These are phyloP conservation scores for Ormosia semicastrata DNA, from an alignment of 306 rosid species.

Conservation along the genomic window DNA sequence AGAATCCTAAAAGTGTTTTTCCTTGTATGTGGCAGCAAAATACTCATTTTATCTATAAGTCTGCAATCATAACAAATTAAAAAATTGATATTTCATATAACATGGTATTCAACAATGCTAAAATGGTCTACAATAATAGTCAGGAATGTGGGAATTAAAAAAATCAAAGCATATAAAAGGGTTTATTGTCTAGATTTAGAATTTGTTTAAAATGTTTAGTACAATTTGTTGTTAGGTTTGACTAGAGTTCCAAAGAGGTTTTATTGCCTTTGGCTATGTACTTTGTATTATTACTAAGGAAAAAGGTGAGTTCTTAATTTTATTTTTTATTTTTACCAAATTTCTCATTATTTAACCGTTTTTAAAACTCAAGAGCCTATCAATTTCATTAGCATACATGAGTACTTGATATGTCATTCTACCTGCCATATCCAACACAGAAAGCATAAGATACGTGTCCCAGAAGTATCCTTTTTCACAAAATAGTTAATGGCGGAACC, in stretches of 20 bases:
- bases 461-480: neutral
- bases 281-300: neutral
- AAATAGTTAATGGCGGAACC: too few species aligned
- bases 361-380: neutral
- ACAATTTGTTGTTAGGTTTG: neutral
- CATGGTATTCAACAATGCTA: neutral
- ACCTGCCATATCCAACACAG: neutral
- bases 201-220: neutral
- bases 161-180: neutral
- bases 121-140: neutral
- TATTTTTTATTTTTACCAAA: neutral
- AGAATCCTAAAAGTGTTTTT: neutral
- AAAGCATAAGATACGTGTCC: neutral
- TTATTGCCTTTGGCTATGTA: neutral
- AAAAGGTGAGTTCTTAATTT: neutral
- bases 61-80: neutral
- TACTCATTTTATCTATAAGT: neutral
- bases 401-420: slow-evolving; percentile 1
- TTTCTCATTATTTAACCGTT: neutral
- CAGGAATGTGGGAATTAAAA: neutral
- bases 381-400: neutral
- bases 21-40: neutral
- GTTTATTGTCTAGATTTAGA: neutral
- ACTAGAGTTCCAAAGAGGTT: neutral
- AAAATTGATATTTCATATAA: slow-evolving; percentile 16